These are phyloP conservation scores for Elongisporangium undulatum DNA, from an alignment of 352 stramenopile genomes.

Conservation along the genomic window DNA sequence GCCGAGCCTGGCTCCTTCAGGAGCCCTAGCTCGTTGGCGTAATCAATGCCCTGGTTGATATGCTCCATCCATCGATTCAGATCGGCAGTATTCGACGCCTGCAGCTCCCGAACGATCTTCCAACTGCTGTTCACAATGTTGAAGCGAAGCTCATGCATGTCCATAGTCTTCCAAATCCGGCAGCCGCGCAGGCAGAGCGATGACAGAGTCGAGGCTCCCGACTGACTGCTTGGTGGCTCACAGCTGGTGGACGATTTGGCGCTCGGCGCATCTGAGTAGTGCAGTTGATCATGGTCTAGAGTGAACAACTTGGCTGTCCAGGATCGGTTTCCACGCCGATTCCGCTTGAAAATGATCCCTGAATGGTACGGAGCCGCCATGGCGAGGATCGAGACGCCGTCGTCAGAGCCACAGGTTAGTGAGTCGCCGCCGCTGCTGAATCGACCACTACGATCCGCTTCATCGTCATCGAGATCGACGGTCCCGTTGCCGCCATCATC, in stretches of 20 bases:
- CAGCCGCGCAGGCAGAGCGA: constrained; percentile 64
- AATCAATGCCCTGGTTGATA: constrained; percentile 76
- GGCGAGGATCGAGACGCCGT: constrained; percentile 6
- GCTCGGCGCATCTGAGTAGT: constrained; percentile 50
- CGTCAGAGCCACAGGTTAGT: neutral
- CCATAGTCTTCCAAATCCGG: constrained; percentile 84
- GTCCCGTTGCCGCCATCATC: constrained; percentile 14
- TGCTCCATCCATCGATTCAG: constrained; percentile 68
- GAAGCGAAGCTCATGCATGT: constrained; percentile 79
- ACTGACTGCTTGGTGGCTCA: neutral
- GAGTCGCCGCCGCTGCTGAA: constrained; percentile 1
- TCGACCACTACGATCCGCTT: constrained; percentile 23
- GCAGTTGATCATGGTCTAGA: constrained; percentile 62
- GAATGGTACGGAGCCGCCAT: constrained; percentile 42
- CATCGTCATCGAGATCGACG: constrained; percentile 16
- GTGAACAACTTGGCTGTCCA: constrained; percentile 75
- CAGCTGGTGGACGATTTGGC: neutral
- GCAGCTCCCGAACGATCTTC: constrained; percentile 83
- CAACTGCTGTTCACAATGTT: constrained; percentile 71
- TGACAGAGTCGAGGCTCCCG: constrained; percentile 25
- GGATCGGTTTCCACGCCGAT: constrained; percentile 58
- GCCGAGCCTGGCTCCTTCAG: constrained; percentile 9
- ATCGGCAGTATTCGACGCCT: constrained; percentile 49
- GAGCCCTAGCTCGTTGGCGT: constrained; percentile 42
- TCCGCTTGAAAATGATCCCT: constrained; percentile 67